Percentiles rank a stretch among this genome's conserved stretches.
These are phyloP conservation scores for Candida hispaniensis DNA, from an alignment of 805 yeast genomes.

Conservation along the genomic window DNA sequence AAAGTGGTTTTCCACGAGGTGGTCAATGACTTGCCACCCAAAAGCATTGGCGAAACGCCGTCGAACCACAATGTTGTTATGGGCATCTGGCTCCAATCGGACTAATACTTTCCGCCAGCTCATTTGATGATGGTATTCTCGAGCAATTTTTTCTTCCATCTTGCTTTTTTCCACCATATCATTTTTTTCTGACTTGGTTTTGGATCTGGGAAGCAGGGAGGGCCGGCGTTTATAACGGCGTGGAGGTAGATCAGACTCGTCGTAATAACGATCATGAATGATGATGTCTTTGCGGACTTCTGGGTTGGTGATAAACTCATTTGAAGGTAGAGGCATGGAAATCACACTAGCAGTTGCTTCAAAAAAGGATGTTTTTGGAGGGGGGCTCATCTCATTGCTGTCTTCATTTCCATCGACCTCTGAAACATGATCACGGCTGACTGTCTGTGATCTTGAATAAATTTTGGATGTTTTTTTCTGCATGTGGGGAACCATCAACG, in stretches of 20 bases:
- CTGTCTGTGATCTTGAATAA: conserved; percentile 7
- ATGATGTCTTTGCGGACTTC: conserved; percentile 51
- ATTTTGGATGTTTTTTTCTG: conserved; percentile 8
- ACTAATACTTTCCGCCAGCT: conserved; percentile 89
- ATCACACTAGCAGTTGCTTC: conserved; percentile 69
- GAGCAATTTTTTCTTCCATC: conserved; percentile 71
- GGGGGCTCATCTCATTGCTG: conserved; percentile 6
- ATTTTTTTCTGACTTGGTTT: conserved; percentile 14
- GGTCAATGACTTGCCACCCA: conserved; percentile 91
- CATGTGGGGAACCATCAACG: conserved; percentile 8
- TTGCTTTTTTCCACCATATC: conserved; percentile 29
- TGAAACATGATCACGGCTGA: conserved; percentile 1
- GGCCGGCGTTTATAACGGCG: conserved; percentile 28
- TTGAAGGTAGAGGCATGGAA: conserved; percentile 69
- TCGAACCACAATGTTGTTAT: conserved; percentile 82
- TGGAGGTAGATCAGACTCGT: conserved; percentile 54
- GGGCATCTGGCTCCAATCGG: conserved; percentile 83
- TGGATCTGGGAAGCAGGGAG: conserved; percentile 5
- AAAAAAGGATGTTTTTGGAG: conserved; percentile 53
- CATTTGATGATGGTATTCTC: conserved; percentile 76
- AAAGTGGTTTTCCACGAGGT: conserved; percentile 61
- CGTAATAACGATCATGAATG: conserved; percentile 71
- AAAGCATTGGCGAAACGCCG: conserved; percentile 84
- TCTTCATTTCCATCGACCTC: conserved; percentile 4
- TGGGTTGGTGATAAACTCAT: conserved; percentile 60